Evolutionary conservation across 1,284 basidiomycete species (phyloP).

Genomic region (Mycosarcoma maydis): DNA sequence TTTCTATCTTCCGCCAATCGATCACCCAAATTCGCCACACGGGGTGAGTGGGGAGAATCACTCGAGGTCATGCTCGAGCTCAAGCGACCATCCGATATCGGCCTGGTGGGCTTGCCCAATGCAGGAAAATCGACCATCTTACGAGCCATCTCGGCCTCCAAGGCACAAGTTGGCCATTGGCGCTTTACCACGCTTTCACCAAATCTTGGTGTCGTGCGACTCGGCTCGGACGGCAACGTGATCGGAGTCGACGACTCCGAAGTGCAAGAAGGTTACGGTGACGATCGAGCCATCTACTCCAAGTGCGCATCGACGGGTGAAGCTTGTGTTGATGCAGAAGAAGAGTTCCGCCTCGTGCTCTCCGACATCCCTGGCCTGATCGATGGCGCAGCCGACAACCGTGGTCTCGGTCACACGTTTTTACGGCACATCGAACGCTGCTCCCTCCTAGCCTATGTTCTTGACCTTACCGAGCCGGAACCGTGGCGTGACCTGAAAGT

Average conservation of each 20-base stretch:
- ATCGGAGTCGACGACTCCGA: slow-evolving; percentile 34
- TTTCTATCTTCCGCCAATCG: slow-evolving; percentile 73
- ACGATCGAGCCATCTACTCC: too few species aligned
- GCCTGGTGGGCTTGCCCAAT: slow-evolving; percentile 94
- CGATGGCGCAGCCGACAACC: slow-evolving; percentile 82
- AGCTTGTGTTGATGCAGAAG: slow-evolving; percentile 69
- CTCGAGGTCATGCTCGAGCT: slow-evolving; percentile 89
- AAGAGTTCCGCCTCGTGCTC: slow-evolving; percentile 82
- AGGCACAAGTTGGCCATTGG: slow-evolving; percentile 86
- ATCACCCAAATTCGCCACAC: slow-evolving; percentile 68
- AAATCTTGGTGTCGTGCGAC: slow-evolving; percentile 87
- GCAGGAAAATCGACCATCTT: slow-evolving; percentile 82
- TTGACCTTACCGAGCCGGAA: slow-evolving; percentile 77
- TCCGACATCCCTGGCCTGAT: slow-evolving; percentile 98
- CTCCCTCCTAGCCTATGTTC: slow-evolving; percentile 86
- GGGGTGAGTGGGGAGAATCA: slow-evolving; percentile 81
- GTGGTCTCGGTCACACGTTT: slow-evolving; percentile 93
- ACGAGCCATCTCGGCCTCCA: slow-evolving; percentile 84
- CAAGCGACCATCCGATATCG: slow-evolving; percentile 92
- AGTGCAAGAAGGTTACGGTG: slow-evolving; percentile 37
- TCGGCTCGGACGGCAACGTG: slow-evolving; percentile 74
- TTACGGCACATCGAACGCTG: slow-evolving; percentile 92
- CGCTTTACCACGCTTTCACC: slow-evolving; percentile 96
- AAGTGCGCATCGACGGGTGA: too few species aligned
- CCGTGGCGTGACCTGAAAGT: slow-evolving; percentile 77